Percentiles rank a stretch among this genome's conserved stretches.
Evolutionary conservation across 2,329 filamentous ascomycete species (phyloP).

Genomic region (Phoma sp.): DNA sequence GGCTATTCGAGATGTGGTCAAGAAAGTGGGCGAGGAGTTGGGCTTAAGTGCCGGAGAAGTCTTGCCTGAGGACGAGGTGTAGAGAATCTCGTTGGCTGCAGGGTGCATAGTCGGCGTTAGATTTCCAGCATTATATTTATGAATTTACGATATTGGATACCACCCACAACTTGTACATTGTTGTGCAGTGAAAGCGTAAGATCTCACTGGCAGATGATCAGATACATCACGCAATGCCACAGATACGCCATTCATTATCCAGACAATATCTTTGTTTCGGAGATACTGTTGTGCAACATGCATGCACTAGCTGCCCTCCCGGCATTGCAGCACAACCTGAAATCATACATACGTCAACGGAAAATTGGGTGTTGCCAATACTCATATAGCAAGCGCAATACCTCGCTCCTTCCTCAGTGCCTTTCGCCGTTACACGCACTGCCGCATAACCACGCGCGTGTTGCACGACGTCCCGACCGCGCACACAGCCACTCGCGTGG

Average conservation of each 20-base stretch:
- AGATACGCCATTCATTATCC: no score
- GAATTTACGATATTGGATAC: neutral
- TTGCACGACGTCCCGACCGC: conserved; percentile 1
- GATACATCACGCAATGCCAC: no score
- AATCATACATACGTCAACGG: no score
- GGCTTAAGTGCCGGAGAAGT: conserved; percentile 39
- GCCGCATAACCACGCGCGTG: conserved; percentile 8
- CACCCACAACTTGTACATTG: no score
- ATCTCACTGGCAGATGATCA: neutral
- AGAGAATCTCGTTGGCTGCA: neutral
- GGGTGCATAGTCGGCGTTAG: conserved; percentile 2
- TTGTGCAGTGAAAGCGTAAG: neutral
- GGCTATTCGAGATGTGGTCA: conserved; percentile 82
- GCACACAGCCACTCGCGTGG: conserved; percentile 12
- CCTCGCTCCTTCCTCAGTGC: neutral
- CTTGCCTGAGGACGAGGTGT: conserved; percentile 29
- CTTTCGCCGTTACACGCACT: neutral
- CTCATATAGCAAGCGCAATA: no score
- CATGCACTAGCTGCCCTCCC: neutral
- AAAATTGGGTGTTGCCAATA: no score
- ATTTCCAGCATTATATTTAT: neutral
- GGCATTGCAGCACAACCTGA: neutral
- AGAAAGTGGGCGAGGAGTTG: conserved; percentile 64
- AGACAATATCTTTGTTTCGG: no score
- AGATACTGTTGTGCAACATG: neutral